Conservation (phyloP, 2,329 filamentous ascomycete genomes). For the Stagonosporopsis rhizophila region DNA sequence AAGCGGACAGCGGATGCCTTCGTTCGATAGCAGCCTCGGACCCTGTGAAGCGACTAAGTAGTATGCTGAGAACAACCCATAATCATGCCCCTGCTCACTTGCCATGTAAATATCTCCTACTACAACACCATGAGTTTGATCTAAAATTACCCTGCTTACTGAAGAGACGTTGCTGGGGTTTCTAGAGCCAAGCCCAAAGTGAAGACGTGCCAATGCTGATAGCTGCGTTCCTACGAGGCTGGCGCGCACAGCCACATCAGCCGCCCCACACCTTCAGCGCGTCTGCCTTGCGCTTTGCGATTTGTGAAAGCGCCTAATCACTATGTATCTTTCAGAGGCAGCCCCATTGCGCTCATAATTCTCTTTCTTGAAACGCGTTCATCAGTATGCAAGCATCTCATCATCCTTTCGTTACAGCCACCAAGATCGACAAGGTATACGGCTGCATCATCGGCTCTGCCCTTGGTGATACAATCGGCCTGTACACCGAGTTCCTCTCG, state of each 20-base stretch:
- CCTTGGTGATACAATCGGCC: slow-evolving; percentile 61
- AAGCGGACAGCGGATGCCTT: no score
- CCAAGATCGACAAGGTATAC: slow-evolving; percentile 49
- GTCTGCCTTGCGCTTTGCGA: neutral
- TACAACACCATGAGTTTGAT: neutral
- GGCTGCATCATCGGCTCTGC: slow-evolving; percentile 60
- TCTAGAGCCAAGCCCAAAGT: no score
- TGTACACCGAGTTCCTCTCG: slow-evolving; percentile 63
- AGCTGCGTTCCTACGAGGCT: neutral
- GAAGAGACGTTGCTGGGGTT: no score
- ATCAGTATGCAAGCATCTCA: neutral
- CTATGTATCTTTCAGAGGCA: no score
- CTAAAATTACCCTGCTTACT: no score
- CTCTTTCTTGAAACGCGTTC: neutral
- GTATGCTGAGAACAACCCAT: no score
- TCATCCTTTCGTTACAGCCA: slow-evolving; percentile 42
- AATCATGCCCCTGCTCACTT: no score
- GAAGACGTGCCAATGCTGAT: neutral
- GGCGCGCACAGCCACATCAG: neutral
- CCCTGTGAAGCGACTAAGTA: no score
- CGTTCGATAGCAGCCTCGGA: no score
- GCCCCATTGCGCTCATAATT: neutral
- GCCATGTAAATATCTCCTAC: no score
- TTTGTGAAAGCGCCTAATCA: no score
- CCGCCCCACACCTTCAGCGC: neutral